Evolutionary conservation across 2,329 filamentous ascomycete genomes (phyloP), one percentile per base, ranked within the genome.

Genomic region (Microsporum ferrugineum): DNA sequence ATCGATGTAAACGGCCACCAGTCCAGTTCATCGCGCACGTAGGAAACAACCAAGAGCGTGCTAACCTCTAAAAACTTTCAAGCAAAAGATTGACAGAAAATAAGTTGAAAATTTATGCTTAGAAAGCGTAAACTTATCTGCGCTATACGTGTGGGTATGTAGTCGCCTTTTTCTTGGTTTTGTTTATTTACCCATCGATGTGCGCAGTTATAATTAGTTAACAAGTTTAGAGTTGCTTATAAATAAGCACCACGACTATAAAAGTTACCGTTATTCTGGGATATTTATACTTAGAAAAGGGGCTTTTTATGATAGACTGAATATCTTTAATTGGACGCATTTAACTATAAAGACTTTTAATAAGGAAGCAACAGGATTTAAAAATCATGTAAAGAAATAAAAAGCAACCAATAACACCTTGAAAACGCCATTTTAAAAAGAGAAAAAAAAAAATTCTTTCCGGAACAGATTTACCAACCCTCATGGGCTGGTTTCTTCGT

Each of bases 21-120:
- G 73, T 77, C 76, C 76, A 77, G 60, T 77, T 77, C 76, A 78
- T 78, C n/a, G 27, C 27, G 39, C 31, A 36, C 3, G 49, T 27
- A 4, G 36, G 29, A 8, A 31, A 33, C 5, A 27, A 23, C 12
- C 23, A 49, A 3, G 23, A 5, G 27, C 10, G 23, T 4, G 27
- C 3, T 8, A 49, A 31, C 3, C 23, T 1, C 12, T 49, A 33
- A 7, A 14, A 2, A 29, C 3, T 5, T 29, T 49, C 23, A 49
- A 33, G 27, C 2, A 49, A 29, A 8, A 49, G 38, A 39, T 10
- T 12, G 2, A 39, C 8, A 12, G 38, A 39, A 39, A 12, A 39
- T 3, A 39, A 3, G 4, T 12, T 3, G 2, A 39, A 12, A 39
- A 12, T 3, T 6, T 12, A 12, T 23, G 17, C 17, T 23, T 3